Conservation (phyloP, 208 protist genomes). For the Porcisia deanei region DNA sequence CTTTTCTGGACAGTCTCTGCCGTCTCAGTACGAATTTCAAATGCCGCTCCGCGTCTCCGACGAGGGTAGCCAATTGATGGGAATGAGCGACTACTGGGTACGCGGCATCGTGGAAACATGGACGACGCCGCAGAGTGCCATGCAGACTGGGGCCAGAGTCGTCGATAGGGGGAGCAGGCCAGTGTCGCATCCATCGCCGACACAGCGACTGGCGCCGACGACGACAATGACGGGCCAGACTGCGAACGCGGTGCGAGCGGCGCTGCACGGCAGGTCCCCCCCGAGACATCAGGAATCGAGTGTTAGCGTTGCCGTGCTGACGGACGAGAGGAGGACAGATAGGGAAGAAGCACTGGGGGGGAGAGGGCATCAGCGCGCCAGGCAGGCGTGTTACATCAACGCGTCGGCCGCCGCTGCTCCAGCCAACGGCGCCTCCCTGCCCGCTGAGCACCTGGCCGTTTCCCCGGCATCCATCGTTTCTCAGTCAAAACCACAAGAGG, state of each 20-base stretch:
- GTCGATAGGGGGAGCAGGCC: background rate
- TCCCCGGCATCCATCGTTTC: background rate
- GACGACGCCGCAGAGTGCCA: background rate
- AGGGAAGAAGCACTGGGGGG: background rate
- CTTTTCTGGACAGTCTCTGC: background rate
- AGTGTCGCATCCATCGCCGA: background rate
- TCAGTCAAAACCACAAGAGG: conserved; percentile 3
- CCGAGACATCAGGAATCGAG: background rate
- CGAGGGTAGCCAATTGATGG: conserved; percentile 12
- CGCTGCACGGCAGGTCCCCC: background rate
- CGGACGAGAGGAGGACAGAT: background rate
- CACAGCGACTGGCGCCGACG: background rate
- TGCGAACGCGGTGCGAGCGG: background rate
- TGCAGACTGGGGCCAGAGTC: background rate
- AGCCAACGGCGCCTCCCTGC: background rate
- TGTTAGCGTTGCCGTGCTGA: background rate
- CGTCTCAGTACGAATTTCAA: conserved; percentile 3
- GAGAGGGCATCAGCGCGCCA: background rate
- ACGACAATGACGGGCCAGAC: background rate
- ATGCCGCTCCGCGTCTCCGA: conserved; percentile 6
- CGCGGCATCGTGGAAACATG: conserved; percentile 18
- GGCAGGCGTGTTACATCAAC: background rate
- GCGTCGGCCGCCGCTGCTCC: background rate
- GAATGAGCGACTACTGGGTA: conserved; percentile 16
- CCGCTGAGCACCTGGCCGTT: background rate